Conservation (phyloP, 306 rosid species). For the Hippophae rhamnoides region DNA sequence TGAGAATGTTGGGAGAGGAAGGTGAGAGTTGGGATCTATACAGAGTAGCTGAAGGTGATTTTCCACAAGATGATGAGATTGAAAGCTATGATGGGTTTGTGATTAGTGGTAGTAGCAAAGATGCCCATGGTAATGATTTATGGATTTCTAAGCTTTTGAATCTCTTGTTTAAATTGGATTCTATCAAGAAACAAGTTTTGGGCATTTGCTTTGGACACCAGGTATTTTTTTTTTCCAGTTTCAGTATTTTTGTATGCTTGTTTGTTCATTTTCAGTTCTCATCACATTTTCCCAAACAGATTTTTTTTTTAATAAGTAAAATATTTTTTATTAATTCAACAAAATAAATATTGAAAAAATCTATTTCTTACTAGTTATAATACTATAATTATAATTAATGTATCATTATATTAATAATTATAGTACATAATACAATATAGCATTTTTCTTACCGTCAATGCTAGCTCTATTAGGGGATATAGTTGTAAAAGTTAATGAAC, state of each 20-base stretch:
- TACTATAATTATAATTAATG: no score
- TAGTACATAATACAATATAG: no score
- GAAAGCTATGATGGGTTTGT: conserved; percentile 53
- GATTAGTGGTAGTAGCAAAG: conserved; percentile 45
- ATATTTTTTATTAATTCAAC: no score
- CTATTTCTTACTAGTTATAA: no score
- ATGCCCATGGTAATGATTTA: conserved; percentile 48
- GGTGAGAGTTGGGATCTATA: conserved; percentile 61
- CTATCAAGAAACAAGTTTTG: conserved; percentile 57
- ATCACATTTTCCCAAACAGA: no score
- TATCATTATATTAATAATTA: no score
- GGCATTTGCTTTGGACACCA: conserved; percentile 79
- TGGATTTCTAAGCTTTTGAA: conserved; percentile 55
- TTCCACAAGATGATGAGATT: conserved; percentile 38
- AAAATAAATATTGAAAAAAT: no score
- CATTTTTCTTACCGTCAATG: no score
- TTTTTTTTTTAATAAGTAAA: no score
- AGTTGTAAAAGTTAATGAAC: no score
- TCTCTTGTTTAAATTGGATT: conserved; percentile 42
- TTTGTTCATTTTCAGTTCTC: no score
- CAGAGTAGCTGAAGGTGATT: conserved; percentile 45
- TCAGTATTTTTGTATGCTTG: neutral
- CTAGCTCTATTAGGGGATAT: no score
- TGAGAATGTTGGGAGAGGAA: conserved; percentile 47
- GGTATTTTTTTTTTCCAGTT: conserved; percentile 16